Conservation (phyloP, 441 rosid species). For the Adansonia madagascariensis region DNA sequence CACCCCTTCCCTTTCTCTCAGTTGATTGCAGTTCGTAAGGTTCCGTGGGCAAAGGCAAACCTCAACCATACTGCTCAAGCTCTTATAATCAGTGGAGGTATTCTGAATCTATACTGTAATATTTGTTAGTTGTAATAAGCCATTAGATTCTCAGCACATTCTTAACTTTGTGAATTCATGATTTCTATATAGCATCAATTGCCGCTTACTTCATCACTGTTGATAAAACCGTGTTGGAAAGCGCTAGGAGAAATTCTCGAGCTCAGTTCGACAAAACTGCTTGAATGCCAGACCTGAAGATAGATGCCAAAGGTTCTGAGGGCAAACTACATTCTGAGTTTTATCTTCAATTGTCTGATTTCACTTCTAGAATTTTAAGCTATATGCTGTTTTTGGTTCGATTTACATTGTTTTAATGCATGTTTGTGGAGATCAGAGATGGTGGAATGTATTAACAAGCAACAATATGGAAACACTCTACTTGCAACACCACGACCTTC, state of each 20-base stretch:
- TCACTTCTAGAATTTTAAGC: background rate
- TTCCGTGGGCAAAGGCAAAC: constrained; percentile 79
- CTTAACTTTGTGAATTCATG: background rate
- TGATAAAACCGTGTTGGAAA: constrained; percentile 62
- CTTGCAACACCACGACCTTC: too few relatives aligned
- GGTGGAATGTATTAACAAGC: background rate
- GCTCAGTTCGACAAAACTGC: constrained; percentile 41
- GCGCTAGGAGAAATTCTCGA: constrained; percentile 55
- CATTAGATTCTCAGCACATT: background rate
- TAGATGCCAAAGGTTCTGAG: background rate
- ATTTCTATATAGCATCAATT: constrained; percentile 50
- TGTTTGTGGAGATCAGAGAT: background rate
- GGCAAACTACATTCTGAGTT: too few relatives aligned
- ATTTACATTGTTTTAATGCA: background rate
- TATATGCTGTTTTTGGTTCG: background rate
- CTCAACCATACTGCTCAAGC: constrained; percentile 74
- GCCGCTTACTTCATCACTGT: constrained; percentile 67
- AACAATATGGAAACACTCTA: too few relatives aligned
- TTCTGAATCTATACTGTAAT: background rate
- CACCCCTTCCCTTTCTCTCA: constrained; percentile 28
- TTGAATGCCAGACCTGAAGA: constrained; percentile 31
- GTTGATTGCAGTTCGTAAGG: constrained; percentile 51
- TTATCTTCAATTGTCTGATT: too few relatives aligned
- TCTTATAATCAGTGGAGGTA: constrained; percentile 66
- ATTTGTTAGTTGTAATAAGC: background rate